Evolutionary conservation across 106 monocot species (phyloP).

Genomic region (Dendrobium catenatum): DNA sequence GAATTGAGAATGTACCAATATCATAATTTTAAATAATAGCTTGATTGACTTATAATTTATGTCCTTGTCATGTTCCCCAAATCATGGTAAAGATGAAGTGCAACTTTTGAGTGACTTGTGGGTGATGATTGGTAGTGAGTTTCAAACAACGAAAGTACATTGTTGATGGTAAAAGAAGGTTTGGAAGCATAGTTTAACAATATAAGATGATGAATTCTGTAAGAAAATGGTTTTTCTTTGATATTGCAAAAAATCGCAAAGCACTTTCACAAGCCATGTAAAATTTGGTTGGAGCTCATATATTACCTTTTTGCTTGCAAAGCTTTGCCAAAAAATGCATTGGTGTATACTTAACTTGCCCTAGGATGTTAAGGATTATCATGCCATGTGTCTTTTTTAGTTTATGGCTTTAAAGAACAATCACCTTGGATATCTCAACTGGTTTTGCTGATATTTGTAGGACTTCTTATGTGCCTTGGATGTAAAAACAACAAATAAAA

Average conservation of each 20-base stretch:
- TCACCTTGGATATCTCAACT: neutral
- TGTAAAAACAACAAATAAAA: no score
- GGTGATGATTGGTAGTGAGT: no score
- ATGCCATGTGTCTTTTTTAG: neutral
- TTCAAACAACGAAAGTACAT: neutral
- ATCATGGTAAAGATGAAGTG: neutral
- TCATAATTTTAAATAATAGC: neutral
- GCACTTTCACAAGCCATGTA: neutral
- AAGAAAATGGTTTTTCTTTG: neutral
- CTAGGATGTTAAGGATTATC: neutral
- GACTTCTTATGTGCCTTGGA: no score
- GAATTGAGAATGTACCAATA: neutral
- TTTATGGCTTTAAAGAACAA: neutral
- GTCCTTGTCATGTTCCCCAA: neutral
- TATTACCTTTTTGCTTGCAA: neutral
- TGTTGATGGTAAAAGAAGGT: neutral
- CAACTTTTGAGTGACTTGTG: no score
- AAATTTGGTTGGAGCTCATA: neutral
- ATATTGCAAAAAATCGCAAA: neutral
- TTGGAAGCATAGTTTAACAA: neutral
- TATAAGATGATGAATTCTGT: neutral
- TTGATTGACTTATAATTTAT: neutral
- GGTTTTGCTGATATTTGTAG: neutral
- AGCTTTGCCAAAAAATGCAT: neutral
- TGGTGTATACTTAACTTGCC: neutral